These are phyloP conservation scores for Amoebophrya sp. DNA, from an alignment of 169 alveolate species.

Conservation along the genomic window DNA sequence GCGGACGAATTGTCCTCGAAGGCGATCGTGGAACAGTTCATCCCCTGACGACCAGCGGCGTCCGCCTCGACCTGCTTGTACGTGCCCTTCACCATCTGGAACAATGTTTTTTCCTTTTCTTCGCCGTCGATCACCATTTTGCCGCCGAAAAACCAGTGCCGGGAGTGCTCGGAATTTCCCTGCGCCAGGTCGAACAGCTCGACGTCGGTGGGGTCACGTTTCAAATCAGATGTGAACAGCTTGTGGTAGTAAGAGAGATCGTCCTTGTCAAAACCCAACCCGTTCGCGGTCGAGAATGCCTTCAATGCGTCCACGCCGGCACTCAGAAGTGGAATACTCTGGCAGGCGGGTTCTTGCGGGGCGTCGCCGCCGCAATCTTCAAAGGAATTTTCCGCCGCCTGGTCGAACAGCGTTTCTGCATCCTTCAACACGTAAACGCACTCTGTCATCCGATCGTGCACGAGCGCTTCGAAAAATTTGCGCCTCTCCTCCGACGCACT, in stretches of 20 bases:
- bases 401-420: background rate
- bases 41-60: background rate
- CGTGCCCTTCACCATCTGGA: conserved; percentile 7
- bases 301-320: background rate
- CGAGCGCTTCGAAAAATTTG: background rate
- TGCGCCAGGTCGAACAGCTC: conserved; percentile 42
- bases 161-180: conserved; percentile 37
- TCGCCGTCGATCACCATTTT: conserved; percentile 33
- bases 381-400: background rate
- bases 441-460: conserved; percentile 25
- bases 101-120: conserved; percentile 16
- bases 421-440: background rate
- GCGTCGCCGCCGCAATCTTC: background rate
- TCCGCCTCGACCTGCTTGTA: background rate
- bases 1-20: conserved; percentile 38
- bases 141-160: conserved; percentile 39
- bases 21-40: conserved; percentile 26
- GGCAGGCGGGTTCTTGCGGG: too few relatives aligned
- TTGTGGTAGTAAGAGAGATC: conserved; percentile 31
- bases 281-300: background rate
- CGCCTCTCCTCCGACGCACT: background rate
- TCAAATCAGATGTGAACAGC: conserved; percentile 31
- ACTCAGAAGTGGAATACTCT: background rate
- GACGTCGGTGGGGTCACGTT: conserved; percentile 40
- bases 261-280: conserved; percentile 23